Evolutionary conservation across 2,329 filamentous ascomycete genomes (phyloP).

Genomic region (Talaromyces sp.): DNA sequence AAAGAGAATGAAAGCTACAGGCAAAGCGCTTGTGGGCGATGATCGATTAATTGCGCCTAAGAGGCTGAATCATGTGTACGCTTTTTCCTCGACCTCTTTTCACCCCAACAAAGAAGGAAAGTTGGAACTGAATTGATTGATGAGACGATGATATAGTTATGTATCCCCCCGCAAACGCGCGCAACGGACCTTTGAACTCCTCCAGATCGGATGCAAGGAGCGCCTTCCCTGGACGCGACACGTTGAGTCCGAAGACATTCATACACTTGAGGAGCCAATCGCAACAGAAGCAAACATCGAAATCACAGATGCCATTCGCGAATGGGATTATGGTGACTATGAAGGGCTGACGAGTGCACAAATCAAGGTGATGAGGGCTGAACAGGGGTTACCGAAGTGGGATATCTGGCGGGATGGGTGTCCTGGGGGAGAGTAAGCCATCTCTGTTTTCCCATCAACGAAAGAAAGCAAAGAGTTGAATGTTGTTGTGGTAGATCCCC

Average conservation of each 20-base stretch:
- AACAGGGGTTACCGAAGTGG: conserved; percentile 63
- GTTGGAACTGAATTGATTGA: neutral
- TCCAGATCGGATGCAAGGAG: conserved; percentile 69
- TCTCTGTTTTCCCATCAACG: neutral
- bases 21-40: conserved; percentile 76
- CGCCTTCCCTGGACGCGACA: conserved; percentile 66
- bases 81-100: neutral
- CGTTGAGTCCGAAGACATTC: conserved; percentile 26
- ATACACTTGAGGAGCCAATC: conserved; percentile 35
- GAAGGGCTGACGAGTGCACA: conserved; percentile 74
- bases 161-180: conserved; percentile 83
- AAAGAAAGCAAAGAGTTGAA: neutral
- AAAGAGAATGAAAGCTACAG: conserved; percentile 72
- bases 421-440: conserved; percentile 71
- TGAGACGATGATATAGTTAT: conserved; percentile 52
- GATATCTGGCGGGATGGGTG: conserved; percentile 91
- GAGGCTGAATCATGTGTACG: conserved; percentile 79
- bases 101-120: neutral
- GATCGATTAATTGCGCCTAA: conserved; percentile 81
- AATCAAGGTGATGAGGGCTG: conserved; percentile 60
- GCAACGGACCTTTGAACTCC: conserved; percentile 82
- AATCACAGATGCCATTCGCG: conserved; percentile 66
- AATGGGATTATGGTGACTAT: conserved; percentile 88
- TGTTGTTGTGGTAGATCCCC: conserved; percentile 55
- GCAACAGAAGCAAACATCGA: conserved; percentile 62